Conservation (phyloP, 768 basidiomycete species). For the Tylopilus felleus region DNA sequence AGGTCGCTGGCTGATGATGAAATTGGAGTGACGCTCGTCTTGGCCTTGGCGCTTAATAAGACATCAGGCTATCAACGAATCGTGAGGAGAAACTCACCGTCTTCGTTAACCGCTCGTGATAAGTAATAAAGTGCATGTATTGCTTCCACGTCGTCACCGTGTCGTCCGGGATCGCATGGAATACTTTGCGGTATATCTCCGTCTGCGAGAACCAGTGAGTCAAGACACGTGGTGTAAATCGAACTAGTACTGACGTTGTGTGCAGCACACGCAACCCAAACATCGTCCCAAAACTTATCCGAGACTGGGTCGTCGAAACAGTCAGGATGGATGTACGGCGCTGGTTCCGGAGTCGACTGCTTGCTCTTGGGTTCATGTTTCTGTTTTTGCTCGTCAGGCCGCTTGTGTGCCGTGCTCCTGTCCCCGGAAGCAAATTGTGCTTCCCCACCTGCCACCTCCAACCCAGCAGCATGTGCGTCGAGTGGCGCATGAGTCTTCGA, state of each 20-base stretch:
- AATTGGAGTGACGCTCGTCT: slow-evolving; percentile 39
- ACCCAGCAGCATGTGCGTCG: slow-evolving; percentile 40
- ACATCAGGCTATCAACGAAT: neutral
- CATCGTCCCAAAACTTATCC: slow-evolving; percentile 84
- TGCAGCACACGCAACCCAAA: slow-evolving; percentile 83
- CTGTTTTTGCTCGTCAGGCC: slow-evolving; percentile 53
- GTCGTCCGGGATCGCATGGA: slow-evolving; percentile 92
- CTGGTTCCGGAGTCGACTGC: slow-evolving; percentile 58
- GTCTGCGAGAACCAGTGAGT: slow-evolving; percentile 52
- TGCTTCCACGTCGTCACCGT: slow-evolving; percentile 93
- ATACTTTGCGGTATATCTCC: slow-evolving; percentile 93
- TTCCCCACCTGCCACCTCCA: slow-evolving; percentile 41
- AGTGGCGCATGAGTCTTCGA: neutral
- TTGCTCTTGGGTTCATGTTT: slow-evolving; percentile 53
- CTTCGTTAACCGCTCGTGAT: slow-evolving; percentile 73
- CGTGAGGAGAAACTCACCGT: slow-evolving; percentile 43
- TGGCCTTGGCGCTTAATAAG: slow-evolving; percentile 36
- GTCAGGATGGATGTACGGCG: slow-evolving; percentile 71
- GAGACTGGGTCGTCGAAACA: slow-evolving; percentile 87
- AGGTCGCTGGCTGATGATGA: slow-evolving; percentile 49
- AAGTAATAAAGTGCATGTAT: slow-evolving; percentile 78
- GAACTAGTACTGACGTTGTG: slow-evolving; percentile 67
- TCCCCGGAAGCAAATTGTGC: slow-evolving; percentile 47
- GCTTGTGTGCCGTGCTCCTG: slow-evolving; percentile 44
- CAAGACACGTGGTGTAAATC: neutral